phyloP scores from a whole-genome alignment of 2,329 filamentous ascomycete genomes.

The Penicillium sp. region DNA sequence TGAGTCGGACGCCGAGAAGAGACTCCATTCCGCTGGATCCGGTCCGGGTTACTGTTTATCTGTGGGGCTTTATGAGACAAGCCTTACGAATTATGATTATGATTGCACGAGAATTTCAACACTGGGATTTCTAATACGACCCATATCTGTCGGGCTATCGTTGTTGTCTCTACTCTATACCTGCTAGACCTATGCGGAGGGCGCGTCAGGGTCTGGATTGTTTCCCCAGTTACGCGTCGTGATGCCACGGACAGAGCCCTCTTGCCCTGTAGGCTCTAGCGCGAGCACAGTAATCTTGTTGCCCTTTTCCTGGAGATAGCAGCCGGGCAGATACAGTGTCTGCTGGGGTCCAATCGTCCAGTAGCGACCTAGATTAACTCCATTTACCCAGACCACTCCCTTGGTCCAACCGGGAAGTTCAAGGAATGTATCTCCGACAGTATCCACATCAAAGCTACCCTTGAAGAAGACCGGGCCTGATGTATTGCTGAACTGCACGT shows the following conservation, averaged over 20 bases:
- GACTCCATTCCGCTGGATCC: neutral
- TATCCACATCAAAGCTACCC: slow-evolving; percentile 10
- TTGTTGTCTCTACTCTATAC: neutral
- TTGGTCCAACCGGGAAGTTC: slow-evolving; percentile 48
- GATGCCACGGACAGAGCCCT: slow-evolving; percentile 20
- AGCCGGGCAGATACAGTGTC: slow-evolving; percentile 51
- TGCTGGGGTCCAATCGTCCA: slow-evolving; percentile 56
- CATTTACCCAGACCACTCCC: slow-evolving; percentile 54
- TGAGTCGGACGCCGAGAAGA: too few relatives aligned
- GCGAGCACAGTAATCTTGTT: slow-evolving; percentile 52
- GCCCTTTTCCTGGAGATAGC: slow-evolving; percentile 36
- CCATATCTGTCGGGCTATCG: too few relatives aligned
- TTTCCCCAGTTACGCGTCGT: slow-evolving; percentile 36
- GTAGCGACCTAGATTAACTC: slow-evolving; percentile 51
- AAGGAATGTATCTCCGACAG: slow-evolving; percentile 43
- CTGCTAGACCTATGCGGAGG: neutral
- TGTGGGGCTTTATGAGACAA: neutral
- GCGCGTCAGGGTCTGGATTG: slow-evolving; percentile 33
- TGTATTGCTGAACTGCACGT: neutral
- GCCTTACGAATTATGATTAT: neutral
- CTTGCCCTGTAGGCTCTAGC: slow-evolving; percentile 44
- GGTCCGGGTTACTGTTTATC: too few relatives aligned
- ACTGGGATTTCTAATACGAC: too few relatives aligned
- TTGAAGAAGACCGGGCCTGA: slow-evolving; percentile 23
- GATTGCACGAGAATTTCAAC: neutral